Base-by-base conservation (phyloP, 108 stramenopile species). In the Fistulifera pelliculosa region DNA sequence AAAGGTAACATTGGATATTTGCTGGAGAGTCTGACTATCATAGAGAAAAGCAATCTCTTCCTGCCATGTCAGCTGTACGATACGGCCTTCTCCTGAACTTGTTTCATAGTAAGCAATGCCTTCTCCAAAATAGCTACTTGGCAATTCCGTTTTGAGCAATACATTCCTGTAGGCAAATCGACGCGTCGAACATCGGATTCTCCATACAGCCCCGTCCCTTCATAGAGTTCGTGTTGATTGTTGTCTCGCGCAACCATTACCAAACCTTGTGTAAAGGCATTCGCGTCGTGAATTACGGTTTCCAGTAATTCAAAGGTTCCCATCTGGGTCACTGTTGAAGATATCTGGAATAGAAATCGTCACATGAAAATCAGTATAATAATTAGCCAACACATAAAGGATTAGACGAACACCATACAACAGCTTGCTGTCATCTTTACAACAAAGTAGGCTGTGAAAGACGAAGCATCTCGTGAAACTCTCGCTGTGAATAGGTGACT, bases 61-160 rank as follows among this genome's bases (percentile, higher is more conserved):
- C 38, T 58, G 63, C 72, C 76, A 91, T 1, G 90, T 91, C n/a
- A 91, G 42, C 56, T 83, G 79, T 42, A 85, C 79, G 8, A 81
- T 52, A 18, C 68, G 59, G 38, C 71, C 58, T 51, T 83, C 80
- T 24, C 63, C 56, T 12, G 50, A 54, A 4, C 45, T 24, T 10
- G 41, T 47, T 28, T 65, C 74, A 41, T 49, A 60, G 45, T 72
- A 80, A 1, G 79, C 50, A 19, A 85, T 65, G 26, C 84, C 89
- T 60, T 90, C 89, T 2, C 82, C 89, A 60, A 90, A 90, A 25
- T 67, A 65, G 24, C 68, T 41, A 0, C 16, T n/a, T 12, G 70
- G 65, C 55, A 86, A 43, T 0, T 52, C 41, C 11, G 44, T 40
- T 19, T 62, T 1, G 25, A 27, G 25, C 10, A 75, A 54, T 6